Base-by-base conservation (phyloP, 345 rosid species). In the Rhodomyrtus tomentosa region DNA sequence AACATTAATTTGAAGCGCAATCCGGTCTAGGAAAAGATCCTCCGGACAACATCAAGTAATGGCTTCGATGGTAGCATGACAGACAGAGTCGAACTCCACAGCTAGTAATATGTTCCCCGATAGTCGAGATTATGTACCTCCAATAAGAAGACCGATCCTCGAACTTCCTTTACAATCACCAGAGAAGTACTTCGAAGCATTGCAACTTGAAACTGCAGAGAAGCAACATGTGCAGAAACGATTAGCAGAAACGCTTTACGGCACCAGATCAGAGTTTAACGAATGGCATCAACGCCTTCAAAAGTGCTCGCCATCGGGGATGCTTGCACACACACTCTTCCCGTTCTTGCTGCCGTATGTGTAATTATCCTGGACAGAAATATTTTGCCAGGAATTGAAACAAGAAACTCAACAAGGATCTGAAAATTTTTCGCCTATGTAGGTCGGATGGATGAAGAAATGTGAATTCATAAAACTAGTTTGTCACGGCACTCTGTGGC, bases 81-180 rank as follows among this genome's bases (percentile, higher is more conserved):
- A 3, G 45, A 32, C 6, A 18, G 42, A 62, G 6, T 62, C 42
- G 76, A 62, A 62, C 36, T 62, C 38, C 15, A 55, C 82, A 49
- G 55, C 55, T 50, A 81, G n/a, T 10, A 18, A 81, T 18, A 50
- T 36, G 55, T 50, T 49, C 42, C 42, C 45, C 40, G 54, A 25
- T 24, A 55, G 84, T 27, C 25, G 50, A 53, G 54, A 50, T 50
- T 55, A 18, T 5, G 83, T 91, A 96, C 99, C 99, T 94, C 95
- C 99, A 86, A 94, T 81, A 74, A 96, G 91, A 87, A 88, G 83
- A 82, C 84, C 91, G 21, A 93, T 83, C 81, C 55, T 90, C 3
- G 88, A 84, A 40, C 87, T 83, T 87, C 92, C 90, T 45, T 91
- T 89, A 81, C 98, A 95, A 55, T 80, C 68, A 62, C 93, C 92